phyloP scores from a whole-genome alignment of 306 rosid species.

The Astragalus glycyphyllos region DNA sequence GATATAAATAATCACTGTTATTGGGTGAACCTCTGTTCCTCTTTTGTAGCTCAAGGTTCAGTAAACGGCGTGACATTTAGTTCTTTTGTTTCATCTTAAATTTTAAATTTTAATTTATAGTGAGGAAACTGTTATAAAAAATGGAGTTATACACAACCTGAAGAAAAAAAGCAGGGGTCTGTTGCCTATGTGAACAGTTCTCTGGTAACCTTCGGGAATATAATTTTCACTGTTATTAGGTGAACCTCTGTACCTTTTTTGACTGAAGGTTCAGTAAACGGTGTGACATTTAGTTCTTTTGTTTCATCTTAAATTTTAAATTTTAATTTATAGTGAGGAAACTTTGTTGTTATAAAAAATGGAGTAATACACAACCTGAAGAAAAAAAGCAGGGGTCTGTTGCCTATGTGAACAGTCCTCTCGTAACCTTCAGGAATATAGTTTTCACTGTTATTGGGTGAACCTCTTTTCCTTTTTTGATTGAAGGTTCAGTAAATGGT shows the following conservation, averaged over 20 bases:
- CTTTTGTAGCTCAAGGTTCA: slow-evolving; percentile 61
- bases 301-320: not conserved
- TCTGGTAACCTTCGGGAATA: slow-evolving; percentile 67
- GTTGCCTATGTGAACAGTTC: slow-evolving; percentile 55
- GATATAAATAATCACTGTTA: slow-evolving; percentile 51
- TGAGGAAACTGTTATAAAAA: too few species aligned
- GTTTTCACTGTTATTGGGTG: slow-evolving; percentile 72
- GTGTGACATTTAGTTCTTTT: slow-evolving; percentile 44
- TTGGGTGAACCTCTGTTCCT: slow-evolving; percentile 83
- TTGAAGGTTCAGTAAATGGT: slow-evolving; percentile 12
- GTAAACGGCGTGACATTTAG: slow-evolving; percentile 63
- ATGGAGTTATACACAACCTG: slow-evolving; percentile 15
- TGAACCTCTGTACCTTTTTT: slow-evolving; percentile 63
- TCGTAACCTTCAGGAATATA: slow-evolving; percentile 65
- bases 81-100: not conserved
- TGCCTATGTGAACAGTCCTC: slow-evolving; percentile 56
- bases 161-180: slow-evolving; percentile 58
- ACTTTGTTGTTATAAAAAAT: not conserved
- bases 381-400: slow-evolving; percentile 56
- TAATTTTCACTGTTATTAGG: slow-evolving; percentile 65
- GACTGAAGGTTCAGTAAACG: slow-evolving; percentile 79
- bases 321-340: not conserved
- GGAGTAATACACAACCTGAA: slow-evolving; percentile 38
- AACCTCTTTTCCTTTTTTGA: slow-evolving; percentile 51
- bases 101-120: too few species aligned